Conservation (phyloP, 805 yeast genomes). For the Ogataea salicorniae region DNA sequence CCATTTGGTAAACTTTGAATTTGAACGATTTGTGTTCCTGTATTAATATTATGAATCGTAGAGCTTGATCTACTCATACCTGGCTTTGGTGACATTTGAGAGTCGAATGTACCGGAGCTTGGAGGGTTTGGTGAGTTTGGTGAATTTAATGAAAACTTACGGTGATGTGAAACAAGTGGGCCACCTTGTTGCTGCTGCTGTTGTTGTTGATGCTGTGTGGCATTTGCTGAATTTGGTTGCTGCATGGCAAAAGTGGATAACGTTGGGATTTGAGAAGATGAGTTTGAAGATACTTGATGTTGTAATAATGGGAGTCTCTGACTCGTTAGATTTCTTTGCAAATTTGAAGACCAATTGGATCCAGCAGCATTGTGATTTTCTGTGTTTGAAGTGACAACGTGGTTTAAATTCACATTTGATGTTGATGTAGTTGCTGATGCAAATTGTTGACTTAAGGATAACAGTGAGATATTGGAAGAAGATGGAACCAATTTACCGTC, state of each 20-base stretch:
- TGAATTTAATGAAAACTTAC: constrained; percentile 18
- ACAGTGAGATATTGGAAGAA: constrained; percentile 31
- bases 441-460: constrained; percentile 29
- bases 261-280: background rate
- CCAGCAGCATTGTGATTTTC: constrained; percentile 1
- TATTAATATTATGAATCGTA: background rate
- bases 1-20: constrained; percentile 6
- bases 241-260: constrained; percentile 1
- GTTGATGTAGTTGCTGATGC: constrained; percentile 7
- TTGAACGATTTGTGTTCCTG: constrained; percentile 7
- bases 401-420: background rate
- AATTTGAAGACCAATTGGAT: constrained; percentile 9
- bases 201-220: too few relatives aligned
- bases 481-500: constrained; percentile 32
- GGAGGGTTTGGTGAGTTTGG: constrained; percentile 10
- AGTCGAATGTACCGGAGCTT: background rate
- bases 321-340: constrained; percentile 14
- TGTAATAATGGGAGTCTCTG: constrained; percentile 15
- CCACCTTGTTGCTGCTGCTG: background rate
- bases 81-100: background rate
- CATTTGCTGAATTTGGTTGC: background rate
- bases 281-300: constrained; percentile 6
- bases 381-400: constrained; percentile 5
- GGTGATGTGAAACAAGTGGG: constrained; percentile 1
- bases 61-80: constrained; percentile 1